Evolutionary conservation across 139 green algal species (phyloP).

Genomic region (Chlamydomonas urium): DNA sequence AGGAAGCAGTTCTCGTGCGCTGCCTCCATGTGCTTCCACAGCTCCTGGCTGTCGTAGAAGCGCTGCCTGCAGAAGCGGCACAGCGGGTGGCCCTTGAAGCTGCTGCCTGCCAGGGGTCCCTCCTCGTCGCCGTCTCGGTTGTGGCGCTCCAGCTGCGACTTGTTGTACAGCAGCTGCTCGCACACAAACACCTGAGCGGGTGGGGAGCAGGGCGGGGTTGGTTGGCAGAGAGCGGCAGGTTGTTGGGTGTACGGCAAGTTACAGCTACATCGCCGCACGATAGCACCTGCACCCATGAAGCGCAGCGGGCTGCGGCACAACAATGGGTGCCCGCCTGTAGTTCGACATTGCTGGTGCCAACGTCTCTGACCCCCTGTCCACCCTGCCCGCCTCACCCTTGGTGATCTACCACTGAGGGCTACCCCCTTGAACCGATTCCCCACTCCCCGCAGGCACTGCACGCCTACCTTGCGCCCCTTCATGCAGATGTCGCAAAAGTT

Average conservation of each 20-base stretch:
- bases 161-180: slow-evolving; percentile 89
- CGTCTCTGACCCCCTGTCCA: too few relatives aligned
- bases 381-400: too few relatives aligned
- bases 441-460: too few relatives aligned
- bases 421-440: too few relatives aligned
- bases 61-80: slow-evolving; percentile 74
- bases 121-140: slow-evolving; percentile 62
- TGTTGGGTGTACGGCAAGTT: too few relatives aligned
- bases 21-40: slow-evolving; percentile 27
- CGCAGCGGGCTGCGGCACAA: too few relatives aligned
- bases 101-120: slow-evolving; percentile 70
- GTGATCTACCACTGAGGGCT: too few relatives aligned
- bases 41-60: slow-evolving; percentile 59
- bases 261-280: too few relatives aligned
- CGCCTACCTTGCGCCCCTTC: slow-evolving; percentile 72
- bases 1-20: slow-evolving; percentile 19
- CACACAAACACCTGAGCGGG: slow-evolving; percentile 76
- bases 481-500: slow-evolving; percentile 91
- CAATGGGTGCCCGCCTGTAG: too few relatives aligned
- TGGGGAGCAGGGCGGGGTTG: neutral
- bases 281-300: too few relatives aligned
- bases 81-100: slow-evolving; percentile 77
- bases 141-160: slow-evolving; percentile 74
- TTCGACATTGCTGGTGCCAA: too few relatives aligned
- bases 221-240: too few relatives aligned